Percentiles rank a stretch among this genome's conserved stretches.
Conservation (phyloP, 148 eudicot genomes). For the Heliosperma pusillum region DNA sequence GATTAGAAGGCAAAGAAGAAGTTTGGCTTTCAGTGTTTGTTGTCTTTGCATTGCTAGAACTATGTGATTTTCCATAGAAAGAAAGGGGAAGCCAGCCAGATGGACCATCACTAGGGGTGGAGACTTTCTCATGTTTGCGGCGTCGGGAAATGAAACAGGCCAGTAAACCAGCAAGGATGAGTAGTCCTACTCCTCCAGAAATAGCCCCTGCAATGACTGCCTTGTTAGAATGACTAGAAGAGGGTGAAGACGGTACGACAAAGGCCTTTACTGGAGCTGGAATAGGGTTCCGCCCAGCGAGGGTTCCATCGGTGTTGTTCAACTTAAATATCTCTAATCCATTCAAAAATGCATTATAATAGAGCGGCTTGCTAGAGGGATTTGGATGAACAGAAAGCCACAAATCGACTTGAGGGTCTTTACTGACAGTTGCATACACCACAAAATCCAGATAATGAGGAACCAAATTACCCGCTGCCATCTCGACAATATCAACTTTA, state of each 20-base stretch:
- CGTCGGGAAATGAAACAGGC: constrained; percentile 47
- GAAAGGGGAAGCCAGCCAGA: constrained; percentile 94
- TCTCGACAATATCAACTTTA: constrained; percentile 49
- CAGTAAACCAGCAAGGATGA: constrained; percentile 45
- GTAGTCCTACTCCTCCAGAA: constrained; percentile 52
- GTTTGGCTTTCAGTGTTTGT: too few species aligned
- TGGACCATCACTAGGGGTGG: constrained; percentile 73
- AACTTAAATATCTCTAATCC: constrained; percentile 82
- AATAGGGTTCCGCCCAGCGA: constrained; percentile 73
- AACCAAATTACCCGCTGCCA: constrained; percentile 37
- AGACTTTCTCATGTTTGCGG: constrained; percentile 43
- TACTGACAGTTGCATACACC: constrained; percentile 45
- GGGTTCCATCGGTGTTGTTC: constrained; percentile 50
- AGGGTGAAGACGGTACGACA: too few species aligned
- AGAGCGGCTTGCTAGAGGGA: constrained; percentile 30
- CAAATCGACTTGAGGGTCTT: constrained; percentile 52
- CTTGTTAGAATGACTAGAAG: too few species aligned
- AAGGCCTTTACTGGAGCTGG: constrained; percentile 53
- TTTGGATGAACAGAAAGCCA: constrained; percentile 76
- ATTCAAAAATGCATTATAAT: constrained; percentile 64
- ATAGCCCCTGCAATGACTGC: constrained; percentile 69
- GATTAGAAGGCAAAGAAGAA: too few species aligned
- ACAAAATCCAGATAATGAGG: constrained; percentile 51
- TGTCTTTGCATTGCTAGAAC: constrained; percentile 76
- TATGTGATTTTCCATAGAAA: constrained; percentile 76